Percentiles rank a stretch among this genome's conserved stretches.
phyloP scores from a whole-genome alignment of 192 early-diverging fungal species.

The Mortierella claussenii region DNA sequence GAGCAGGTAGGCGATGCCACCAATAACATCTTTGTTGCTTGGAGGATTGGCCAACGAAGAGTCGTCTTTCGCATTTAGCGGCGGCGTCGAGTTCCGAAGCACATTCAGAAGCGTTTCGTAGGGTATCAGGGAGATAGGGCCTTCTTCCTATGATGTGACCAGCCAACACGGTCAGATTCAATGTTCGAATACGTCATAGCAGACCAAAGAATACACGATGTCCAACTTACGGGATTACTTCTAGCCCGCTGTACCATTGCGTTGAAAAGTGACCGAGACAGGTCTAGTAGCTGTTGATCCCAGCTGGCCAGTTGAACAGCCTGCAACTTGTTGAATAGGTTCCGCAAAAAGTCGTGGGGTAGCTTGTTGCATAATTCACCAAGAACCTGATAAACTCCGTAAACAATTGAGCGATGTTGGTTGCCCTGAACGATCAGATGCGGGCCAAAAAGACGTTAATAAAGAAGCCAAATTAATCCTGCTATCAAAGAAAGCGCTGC shows the following conservation, averaged over 20 bases:
- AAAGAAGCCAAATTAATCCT: not conserved
- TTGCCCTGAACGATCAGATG: slow-evolving; percentile 38
- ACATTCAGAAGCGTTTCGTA: slow-evolving; percentile 56
- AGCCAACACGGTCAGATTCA: not conserved
- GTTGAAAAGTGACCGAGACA: slow-evolving; percentile 34
- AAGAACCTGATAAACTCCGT: slow-evolving; percentile 60
- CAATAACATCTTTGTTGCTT: slow-evolving; percentile 50
- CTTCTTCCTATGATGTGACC: slow-evolving; percentile 31
- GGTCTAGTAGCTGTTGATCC: slow-evolving; percentile 44
- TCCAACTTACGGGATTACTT: slow-evolving; percentile 23
- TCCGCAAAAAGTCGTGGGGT: slow-evolving; percentile 37
- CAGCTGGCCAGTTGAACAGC: slow-evolving; percentile 43
- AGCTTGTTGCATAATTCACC: slow-evolving; percentile 51
- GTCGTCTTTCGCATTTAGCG: slow-evolving; percentile 22
- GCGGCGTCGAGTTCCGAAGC: slow-evolving; percentile 47
- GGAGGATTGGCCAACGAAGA: slow-evolving; percentile 11
- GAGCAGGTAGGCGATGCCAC: slow-evolving; percentile 33
- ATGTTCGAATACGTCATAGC: not conserved
- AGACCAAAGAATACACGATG: not conserved
- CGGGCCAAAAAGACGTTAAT: no score
- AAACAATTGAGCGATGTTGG: slow-evolving; percentile 59
- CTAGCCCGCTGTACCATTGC: slow-evolving; percentile 49
- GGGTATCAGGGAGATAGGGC: slow-evolving; percentile 50
- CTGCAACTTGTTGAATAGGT: slow-evolving; percentile 54
- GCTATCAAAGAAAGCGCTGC: not conserved